Conservation (phyloP, 2,329 filamentous ascomycete species). For the Pestalotiopsis sp. region DNA sequence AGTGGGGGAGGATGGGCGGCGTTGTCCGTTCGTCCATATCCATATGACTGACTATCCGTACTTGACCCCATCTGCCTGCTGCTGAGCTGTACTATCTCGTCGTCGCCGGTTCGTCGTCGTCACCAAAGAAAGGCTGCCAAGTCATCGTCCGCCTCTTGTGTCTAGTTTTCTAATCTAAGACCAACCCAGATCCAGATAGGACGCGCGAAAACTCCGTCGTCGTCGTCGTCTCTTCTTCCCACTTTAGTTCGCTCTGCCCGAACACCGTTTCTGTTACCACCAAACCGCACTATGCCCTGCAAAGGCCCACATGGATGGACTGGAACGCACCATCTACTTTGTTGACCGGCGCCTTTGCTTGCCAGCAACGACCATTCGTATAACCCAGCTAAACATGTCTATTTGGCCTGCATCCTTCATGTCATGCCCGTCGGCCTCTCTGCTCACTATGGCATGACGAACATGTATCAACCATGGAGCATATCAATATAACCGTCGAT, state of each 20-base stretch:
- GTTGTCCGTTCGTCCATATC: background rate
- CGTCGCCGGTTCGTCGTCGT: background rate
- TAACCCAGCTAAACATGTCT: no score
- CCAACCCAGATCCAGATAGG: no score
- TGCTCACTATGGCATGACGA: background rate
- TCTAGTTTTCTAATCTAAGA: background rate
- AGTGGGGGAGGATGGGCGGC: background rate
- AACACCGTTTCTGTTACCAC: no score
- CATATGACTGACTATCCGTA: no score
- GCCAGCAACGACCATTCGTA: no score
- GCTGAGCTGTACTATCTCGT: background rate
- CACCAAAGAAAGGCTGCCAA: background rate
- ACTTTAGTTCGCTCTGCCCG: no score
- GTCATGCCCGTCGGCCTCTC: background rate
- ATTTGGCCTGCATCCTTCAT: background rate
- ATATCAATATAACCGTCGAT: slow-evolving; percentile 3
- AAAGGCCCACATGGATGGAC: no score
- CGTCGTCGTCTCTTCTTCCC: no score
- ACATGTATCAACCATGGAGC: background rate
- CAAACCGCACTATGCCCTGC: no score
- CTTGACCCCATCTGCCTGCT: background rate
- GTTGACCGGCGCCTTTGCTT: no score
- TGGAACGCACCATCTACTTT: no score
- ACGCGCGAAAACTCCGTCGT: no score
- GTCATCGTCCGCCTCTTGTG: background rate